Evolutionary conservation across 2,329 filamentous ascomycete genomes (phyloP).

Genomic region (Epichloe scottii): DNA sequence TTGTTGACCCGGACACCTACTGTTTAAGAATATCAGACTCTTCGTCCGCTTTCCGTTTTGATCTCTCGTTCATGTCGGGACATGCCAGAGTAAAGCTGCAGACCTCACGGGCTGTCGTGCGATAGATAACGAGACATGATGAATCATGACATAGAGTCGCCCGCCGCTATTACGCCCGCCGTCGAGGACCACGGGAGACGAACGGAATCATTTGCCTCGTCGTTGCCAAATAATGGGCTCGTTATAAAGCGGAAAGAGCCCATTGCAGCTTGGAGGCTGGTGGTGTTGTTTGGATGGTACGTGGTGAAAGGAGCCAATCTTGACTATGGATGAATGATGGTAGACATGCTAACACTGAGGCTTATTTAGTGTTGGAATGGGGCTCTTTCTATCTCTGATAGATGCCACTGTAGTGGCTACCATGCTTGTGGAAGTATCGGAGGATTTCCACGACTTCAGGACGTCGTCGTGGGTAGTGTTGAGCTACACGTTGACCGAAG

Average conservation of each 20-base stretch:
- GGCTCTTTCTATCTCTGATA: slow-evolving; percentile 43
- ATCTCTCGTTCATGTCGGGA: background rate
- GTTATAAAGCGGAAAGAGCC: slow-evolving; percentile 9
- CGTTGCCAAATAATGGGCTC: background rate
- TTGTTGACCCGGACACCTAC: background rate
- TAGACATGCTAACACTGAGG: background rate
- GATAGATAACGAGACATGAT: background rate
- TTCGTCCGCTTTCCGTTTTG: background rate
- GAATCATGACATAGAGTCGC: background rate
- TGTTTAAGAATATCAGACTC: background rate
- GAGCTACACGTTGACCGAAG: slow-evolving; percentile 41
- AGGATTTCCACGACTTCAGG: slow-evolving; percentile 33
- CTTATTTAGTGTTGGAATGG: slow-evolving; percentile 31
- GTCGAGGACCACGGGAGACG: background rate
- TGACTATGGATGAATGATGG: background rate
- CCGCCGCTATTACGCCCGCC: background rate
- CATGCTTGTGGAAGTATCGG: slow-evolving; percentile 40
- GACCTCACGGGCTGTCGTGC: background rate
- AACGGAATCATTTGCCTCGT: background rate
- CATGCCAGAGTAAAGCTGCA: background rate
- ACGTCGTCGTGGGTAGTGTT: slow-evolving; percentile 42
- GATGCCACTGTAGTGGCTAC: slow-evolving; percentile 49
- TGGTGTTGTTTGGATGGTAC: slow-evolving; percentile 8
- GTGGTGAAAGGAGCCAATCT: background rate
- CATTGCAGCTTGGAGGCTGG: slow-evolving; percentile 9